Evolutionary conservation across 2,329 filamentous ascomycete genomes (phyloP).

Genomic region (Neofusicoccum laricinum): DNA sequence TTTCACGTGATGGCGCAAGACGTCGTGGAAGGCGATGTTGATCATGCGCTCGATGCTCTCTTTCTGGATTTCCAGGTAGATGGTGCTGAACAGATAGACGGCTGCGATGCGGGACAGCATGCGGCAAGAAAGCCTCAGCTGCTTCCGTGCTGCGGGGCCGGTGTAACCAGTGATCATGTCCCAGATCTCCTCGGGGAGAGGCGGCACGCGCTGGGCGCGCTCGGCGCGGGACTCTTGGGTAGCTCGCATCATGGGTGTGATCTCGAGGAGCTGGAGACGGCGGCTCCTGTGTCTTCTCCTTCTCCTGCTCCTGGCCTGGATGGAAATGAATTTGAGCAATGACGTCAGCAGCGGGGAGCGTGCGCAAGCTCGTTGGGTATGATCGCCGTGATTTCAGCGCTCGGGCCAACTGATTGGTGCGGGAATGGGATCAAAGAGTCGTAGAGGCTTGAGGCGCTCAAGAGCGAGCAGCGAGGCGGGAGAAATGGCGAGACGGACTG

Average conservation of each 20-base stretch:
- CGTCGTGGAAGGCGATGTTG: background rate
- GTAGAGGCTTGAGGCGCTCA: too few relatives aligned
- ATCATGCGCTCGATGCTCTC: constrained; percentile 7
- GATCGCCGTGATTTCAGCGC: background rate
- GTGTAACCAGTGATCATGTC: constrained; percentile 3
- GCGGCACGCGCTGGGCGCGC: background rate
- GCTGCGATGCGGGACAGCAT: background rate
- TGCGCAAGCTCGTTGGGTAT: background rate
- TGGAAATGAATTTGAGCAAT: background rate
- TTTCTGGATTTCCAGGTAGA: background rate
- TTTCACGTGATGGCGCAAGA: constrained; percentile 4
- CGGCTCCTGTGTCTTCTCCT: background rate
- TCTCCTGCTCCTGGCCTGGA: background rate
- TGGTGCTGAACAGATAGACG: background rate
- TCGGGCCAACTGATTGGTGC: background rate
- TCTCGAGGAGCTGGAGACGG: too few relatives aligned
- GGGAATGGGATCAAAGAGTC: background rate
- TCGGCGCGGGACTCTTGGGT: background rate
- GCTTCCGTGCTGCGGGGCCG: background rate
- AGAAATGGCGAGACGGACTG: background rate
- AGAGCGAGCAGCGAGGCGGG: background rate
- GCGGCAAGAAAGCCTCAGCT: background rate
- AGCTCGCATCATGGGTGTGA: background rate
- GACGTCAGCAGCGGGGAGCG: background rate
- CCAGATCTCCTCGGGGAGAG: constrained; percentile 6